Base-by-base conservation (phyloP, 164 flowering plant species). In the Berberis thunbergii region DNA sequence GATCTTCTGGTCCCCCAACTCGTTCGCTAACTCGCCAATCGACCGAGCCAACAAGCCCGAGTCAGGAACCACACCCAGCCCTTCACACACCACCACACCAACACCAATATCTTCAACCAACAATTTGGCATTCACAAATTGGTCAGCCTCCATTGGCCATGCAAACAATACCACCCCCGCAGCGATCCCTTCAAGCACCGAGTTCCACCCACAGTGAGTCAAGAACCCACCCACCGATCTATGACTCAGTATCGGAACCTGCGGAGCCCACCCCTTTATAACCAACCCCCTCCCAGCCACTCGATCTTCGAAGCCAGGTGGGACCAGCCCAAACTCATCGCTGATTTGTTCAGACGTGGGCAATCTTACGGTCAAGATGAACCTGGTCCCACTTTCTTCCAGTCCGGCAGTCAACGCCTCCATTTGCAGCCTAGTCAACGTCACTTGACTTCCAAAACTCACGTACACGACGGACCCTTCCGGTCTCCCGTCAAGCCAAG, bases 191-290 rank as follows among this genome's bases (percentile, higher is more conserved):
- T 85, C 91, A 44, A 76, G 52, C 61, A 75, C 68, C 61, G 87
- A 83, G 77, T 81, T 81, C 90, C 90, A 83, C 54, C 90, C 87
- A 45, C 85, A 81, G 65, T 85, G 90, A 69, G 77, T 81, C 73
- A 85, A 57, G 50, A 81, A 85, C 55, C 74, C 77, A 4, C 85
- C 84, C 43, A 81, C 80, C 2, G 84, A 78, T n/a, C 55, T 41
- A 67, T 85, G 87, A 4, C 64, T 43, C 59, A 85, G 70, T 58
- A 83, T 69, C 63, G 45, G 4, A 69, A 72, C 77, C 64, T 83
- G 91, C 4, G 84, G 84, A 1, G 78, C 86, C 87, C 91, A 85
- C 0, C 79, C 81, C 52, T 50, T 76, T 3, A 83, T 57, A 1
- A 85, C 71, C 13, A 71, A 13, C 0, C 90, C 87, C 54, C 84